A percentile compares a stretch with the other conserved stretches of the same genome.
These are phyloP conservation scores for Obelidium mucronatum DNA, from an alignment of 192 early-diverging fungal genomes.

Conservation along the genomic window DNA sequence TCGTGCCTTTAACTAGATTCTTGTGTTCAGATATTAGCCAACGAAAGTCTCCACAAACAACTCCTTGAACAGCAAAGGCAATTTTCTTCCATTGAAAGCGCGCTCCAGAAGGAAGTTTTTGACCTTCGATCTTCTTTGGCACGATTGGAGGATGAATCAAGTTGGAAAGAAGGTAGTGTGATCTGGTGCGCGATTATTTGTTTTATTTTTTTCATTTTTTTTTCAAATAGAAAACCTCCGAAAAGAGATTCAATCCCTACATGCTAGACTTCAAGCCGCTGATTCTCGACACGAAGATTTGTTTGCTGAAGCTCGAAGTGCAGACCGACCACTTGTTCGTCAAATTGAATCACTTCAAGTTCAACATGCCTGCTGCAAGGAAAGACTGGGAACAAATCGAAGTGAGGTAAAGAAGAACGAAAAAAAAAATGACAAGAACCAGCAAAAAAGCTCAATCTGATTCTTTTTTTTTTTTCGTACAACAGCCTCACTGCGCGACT, in stretches of 20 bases:
- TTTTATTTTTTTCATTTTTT: conserved; percentile 11
- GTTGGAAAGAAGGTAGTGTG: conserved; percentile 51
- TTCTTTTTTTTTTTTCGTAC: neutral
- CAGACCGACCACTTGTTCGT: conserved; percentile 52
- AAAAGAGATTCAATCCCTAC: conserved; percentile 44
- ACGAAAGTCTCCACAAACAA: conserved; percentile 42
- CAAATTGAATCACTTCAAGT: conserved; percentile 56
- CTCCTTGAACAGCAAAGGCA: conserved; percentile 34
- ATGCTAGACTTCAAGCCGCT: conserved; percentile 43
- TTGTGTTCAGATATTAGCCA: conserved; percentile 43
- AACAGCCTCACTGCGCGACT: conserved; percentile 42
- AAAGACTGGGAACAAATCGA: conserved; percentile 56
- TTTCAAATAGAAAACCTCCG: conserved; percentile 39
- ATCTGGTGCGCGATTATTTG: neutral
- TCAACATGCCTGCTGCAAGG: conserved; percentile 41
- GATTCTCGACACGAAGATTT: conserved; percentile 53
- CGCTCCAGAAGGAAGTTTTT: conserved; percentile 46
- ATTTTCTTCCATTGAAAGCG: conserved; percentile 13
- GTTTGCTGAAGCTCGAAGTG: conserved; percentile 31
- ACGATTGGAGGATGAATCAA: conserved; percentile 50
- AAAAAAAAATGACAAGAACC: too few relatives aligned
- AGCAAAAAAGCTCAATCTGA: neutral
- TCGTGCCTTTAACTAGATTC: too few relatives aligned
- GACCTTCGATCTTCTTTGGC: conserved; percentile 43
- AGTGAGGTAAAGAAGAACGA: conserved; percentile 10